Conservation (phyloP, 2,329 filamentous ascomycete genomes). For the Neoscytalidium dimidiatum region DNA sequence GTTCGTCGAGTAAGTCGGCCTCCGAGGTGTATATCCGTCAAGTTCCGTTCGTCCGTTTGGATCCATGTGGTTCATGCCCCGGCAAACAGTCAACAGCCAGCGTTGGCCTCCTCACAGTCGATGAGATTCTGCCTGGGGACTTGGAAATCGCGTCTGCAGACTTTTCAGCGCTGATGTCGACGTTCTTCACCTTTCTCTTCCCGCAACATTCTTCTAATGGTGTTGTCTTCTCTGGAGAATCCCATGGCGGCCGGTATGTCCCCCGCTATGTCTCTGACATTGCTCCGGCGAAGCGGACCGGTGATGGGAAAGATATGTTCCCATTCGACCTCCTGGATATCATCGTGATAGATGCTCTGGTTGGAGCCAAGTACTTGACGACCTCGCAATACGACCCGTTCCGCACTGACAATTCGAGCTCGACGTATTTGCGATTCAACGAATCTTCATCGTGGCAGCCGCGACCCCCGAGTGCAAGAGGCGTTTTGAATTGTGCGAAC, state of each 20-base stretch:
- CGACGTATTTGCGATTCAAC: background rate
- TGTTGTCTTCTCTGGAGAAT: background rate
- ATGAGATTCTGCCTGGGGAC: background rate
- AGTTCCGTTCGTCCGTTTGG: background rate
- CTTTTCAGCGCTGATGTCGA: background rate
- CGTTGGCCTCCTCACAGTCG: background rate
- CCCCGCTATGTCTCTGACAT: background rate
- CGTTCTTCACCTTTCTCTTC: background rate
- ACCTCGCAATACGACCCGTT: background rate
- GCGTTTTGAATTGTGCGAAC: background rate
- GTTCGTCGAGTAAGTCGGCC: background rate
- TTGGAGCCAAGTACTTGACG: background rate
- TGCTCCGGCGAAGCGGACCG: background rate
- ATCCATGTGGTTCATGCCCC: background rate
- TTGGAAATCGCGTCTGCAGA: background rate
- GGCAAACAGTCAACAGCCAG: background rate
- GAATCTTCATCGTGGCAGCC: background rate
- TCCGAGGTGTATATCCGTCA: background rate
- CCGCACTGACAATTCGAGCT: background rate
- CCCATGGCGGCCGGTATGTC: background rate
- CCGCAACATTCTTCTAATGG: background rate
- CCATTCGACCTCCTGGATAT: background rate
- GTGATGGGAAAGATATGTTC: background rate
- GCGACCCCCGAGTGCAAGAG: background rate
- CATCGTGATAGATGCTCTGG: background rate